Evolutionary conservation across 2,329 filamentous ascomycete genomes (phyloP), one percentile per base, ranked within the genome.

Genomic region (Neophaeococcomyces mojaviensis): DNA sequence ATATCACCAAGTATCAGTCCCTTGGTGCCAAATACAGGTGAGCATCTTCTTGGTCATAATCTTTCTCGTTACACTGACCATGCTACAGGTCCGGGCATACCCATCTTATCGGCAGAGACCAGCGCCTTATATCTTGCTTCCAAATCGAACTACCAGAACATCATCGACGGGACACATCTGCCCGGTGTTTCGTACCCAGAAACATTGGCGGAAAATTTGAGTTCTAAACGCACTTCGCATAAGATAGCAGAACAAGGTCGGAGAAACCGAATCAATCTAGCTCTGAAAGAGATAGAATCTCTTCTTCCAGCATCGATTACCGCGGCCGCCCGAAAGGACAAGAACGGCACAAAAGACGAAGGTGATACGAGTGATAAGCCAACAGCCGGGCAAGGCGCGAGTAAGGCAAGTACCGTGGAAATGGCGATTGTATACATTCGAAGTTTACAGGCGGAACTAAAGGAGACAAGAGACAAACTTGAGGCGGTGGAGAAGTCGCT

Each of bases 111-210:
- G 16, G 72, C 76, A 30, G 76, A 81, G 42, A 73, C 74, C 2
- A 79, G 80, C 48, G 78, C 81, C n/a, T 76, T 88, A 22, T 76
- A 97, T 36, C 75, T 98, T 22, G 86, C 89, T 30, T 88, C 86
- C 13, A 97, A 97, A 64, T 97, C 90, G 2, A 98, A 98, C 60
- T 98, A 98, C 59, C 90, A 97, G 60, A 94, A 96, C 58, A 92
- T 98, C 31, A 69, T 98, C 9, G 92, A 97, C 63, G 92, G 92
- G 39, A 97, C 88, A 41, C 82, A 84, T 46, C 80, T 96, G 1
- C 89, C 89, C 0, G 90, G 90, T 10, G 84, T 96, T 10, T 85
- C 84, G 1, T 97, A 96, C 57, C 89, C 90, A 1, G 88, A 86
- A 56, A 86, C 89, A 42, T 74, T 98, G 34, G 94, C 89, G 5